A percentile compares a stretch with the other conserved stretches of the same genome.
Evolutionary conservation across 495 filamentous ascomycete genomes (phyloP).

Genomic region (Lophiotrema nucula): DNA sequence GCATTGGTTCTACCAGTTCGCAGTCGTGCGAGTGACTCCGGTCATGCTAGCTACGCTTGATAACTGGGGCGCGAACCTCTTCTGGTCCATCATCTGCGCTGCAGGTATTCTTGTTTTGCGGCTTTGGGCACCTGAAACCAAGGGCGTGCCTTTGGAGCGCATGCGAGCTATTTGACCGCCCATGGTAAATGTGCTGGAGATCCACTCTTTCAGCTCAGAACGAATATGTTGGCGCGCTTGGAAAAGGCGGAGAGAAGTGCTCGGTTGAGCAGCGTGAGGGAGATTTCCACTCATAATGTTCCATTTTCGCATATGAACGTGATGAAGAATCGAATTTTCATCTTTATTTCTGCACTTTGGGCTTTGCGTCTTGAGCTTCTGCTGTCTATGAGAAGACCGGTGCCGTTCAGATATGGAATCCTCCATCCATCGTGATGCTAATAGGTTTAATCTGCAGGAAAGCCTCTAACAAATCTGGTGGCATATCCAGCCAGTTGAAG

Average conservation of each 20-base stretch:
- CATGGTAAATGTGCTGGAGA: not conserved
- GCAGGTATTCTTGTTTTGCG: not conserved
- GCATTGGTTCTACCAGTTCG: not conserved
- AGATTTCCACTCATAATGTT: no score
- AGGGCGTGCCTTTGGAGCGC: conserved; percentile 1
- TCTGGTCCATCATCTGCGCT: not conserved
- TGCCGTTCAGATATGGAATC: not conserved
- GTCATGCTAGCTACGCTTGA: not conserved
- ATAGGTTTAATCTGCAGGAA: not conserved
- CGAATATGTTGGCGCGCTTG: not conserved
- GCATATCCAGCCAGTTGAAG: not conserved
- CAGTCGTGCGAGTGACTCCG: not conserved
- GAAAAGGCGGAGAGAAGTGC: not conserved
- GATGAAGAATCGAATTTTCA: no score
- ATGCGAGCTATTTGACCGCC: not conserved
- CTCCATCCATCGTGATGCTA: not conserved
- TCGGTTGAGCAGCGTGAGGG: not conserved
- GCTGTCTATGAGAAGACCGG: no score
- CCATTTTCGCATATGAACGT: no score
- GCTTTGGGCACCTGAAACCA: not conserved
- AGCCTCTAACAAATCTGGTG: not conserved
- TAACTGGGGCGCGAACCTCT: not conserved
- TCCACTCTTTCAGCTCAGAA: not conserved
- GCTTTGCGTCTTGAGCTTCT: no score
- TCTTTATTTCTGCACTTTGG: no score